Evolutionary conservation across 345 rosid species (phyloP), one percentile per base, ranked within the genome.

Genomic region (Salix viminalis): DNA sequence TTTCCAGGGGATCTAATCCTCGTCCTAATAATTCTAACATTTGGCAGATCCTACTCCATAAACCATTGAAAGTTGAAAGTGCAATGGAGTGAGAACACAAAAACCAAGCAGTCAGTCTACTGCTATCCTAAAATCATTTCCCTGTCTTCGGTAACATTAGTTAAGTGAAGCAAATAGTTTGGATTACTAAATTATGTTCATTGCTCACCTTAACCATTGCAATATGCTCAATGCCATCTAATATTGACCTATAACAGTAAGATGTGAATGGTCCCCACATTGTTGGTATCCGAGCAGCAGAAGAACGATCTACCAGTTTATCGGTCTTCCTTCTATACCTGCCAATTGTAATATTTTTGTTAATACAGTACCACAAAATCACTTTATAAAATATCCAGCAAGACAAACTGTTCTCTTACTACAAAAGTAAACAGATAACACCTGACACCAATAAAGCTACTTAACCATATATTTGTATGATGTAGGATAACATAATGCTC

Each of bases 151-250:
- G 62, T 2, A 10, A 9, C 28, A n/a, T 56, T 9, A 2, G 13
- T 9, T n/a, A 58, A 2, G n/a, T 9, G 23, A 54, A 54, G 60
- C 60, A 8, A 16, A 39, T 4, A 41, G 28, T 30, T 66, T 67
- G 26, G 50, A 19, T 30, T 71, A 52, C 30, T 39, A 69, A 46
- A 30, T 16, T 67, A 28, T 37, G 69, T 71, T 44, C 21, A 79
- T 34, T 73, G 60, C 91, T 87, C 76, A 95, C 99, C 97, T 93
- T 95, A 75, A 93, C 99, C 97, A 95, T 95, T 18, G 99, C 99
- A 78, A 95, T 88, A 85, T 95, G 99, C 85, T 94, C 97, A 64
- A 90, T 95, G 67, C 96, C 97, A 80, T 95, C 99, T 74, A 95
- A n/a, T 67, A 85, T 78, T 6, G 99, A 95, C 79, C 79, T 86